These are phyloP conservation scores for Monotropa hypopitys DNA, from an alignment of 179 eudicot genomes.

Conservation along the genomic window DNA sequence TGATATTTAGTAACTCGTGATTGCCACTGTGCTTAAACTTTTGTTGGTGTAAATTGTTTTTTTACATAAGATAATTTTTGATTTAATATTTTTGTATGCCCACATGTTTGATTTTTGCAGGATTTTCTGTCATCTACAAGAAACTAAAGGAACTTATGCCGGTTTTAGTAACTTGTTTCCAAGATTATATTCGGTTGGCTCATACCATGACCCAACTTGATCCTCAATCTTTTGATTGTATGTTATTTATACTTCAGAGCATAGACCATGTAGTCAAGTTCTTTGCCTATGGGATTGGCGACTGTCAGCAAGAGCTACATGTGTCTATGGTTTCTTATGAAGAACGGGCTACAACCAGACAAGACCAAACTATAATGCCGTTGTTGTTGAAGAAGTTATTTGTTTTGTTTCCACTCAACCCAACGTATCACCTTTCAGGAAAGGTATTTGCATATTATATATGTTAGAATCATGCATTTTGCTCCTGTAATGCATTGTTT, in stretches of 20 bases:
- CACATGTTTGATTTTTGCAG: constrained; percentile 24
- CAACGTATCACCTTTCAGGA: constrained; percentile 36
- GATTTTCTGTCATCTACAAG: constrained; percentile 25
- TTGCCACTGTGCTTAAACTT: not conserved
- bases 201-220: constrained; percentile 43
- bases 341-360: constrained; percentile 11
- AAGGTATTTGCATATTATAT: constrained; percentile 36
- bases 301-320: constrained; percentile 19
- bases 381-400: constrained; percentile 55
- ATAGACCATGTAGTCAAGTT: constrained; percentile 46
- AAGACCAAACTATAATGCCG: constrained; percentile 24
- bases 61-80: not conserved
- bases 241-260: constrained; percentile 67
- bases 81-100: not conserved
- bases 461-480: not conserved
- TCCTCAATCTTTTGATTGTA: constrained; percentile 64
- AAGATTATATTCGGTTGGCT: constrained; percentile 43
- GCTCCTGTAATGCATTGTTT: not conserved
- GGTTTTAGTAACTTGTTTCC: constrained; percentile 54
- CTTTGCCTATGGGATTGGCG: constrained; percentile 30
- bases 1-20: not conserved
- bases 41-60: not conserved
- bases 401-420: constrained; percentile 57
- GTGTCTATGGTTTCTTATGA: constrained; percentile 17
- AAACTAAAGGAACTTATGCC: constrained; percentile 58